Percentiles rank a stretch among this genome's conserved stretches.
These are phyloP conservation scores for Ajuga reptans DNA, from an alignment of 305 asterid species.

Conservation along the genomic window DNA sequence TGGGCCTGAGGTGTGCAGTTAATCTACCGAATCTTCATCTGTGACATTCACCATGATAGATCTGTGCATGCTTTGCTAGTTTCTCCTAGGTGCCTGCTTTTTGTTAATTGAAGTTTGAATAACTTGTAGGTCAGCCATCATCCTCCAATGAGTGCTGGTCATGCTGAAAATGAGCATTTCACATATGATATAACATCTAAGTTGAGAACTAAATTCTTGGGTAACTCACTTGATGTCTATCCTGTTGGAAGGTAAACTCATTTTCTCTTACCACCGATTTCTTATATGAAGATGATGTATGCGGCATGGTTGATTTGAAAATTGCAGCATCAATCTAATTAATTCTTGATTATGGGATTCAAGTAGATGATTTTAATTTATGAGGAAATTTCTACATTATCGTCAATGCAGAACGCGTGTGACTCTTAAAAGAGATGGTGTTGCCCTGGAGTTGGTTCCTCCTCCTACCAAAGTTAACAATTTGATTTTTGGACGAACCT, in stretches of 20 bases:
- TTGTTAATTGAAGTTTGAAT: conserved; percentile 6
- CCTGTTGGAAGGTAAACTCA: conserved; percentile 74
- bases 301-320: not conserved
- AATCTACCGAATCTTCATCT: not conserved
- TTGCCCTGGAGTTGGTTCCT: conserved; percentile 81
- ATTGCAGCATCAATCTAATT: not conserved
- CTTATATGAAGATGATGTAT: not conserved
- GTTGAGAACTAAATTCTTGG: conserved; percentile 65
- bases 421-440: conserved; percentile 71
- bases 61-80: not conserved
- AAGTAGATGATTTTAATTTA: not conserved
- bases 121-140: conserved; percentile 67
- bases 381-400: conserved; percentile 3
- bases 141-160: conserved; percentile 92
- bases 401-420: conserved; percentile 65
- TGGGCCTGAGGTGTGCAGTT: not conserved
- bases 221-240: conserved; percentile 71
- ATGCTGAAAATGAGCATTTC: conserved; percentile 78
- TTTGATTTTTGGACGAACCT: conserved; percentile 90
- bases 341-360: not conserved
- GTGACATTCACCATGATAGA: not conserved
- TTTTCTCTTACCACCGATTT: not conserved
- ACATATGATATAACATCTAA: conserved; percentile 68
- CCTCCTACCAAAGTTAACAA: conserved; percentile 94
- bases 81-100: conserved; percentile 3